Evolutionary conservation across 352 stramenopile genomes (phyloP), one percentile per base, ranked within the genome.

Genomic region (Chrysophaeum taylorii): DNA sequence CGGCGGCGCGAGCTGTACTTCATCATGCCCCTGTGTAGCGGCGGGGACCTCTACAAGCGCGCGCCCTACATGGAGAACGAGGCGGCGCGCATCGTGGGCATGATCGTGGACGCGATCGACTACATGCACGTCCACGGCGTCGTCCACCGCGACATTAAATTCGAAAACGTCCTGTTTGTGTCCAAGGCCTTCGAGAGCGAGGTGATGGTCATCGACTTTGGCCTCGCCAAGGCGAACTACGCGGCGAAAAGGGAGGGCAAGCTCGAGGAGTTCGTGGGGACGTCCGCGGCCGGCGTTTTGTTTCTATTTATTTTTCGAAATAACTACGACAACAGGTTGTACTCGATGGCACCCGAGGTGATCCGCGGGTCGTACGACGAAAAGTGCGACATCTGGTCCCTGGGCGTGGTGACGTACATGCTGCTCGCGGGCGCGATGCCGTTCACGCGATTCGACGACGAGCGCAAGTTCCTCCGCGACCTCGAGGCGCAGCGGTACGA

Each of bases 181-280:
- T 76, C 76, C 29, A 62, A 66, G 12, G 79, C 45, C 79, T 75
- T 67, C 73, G 81, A 76, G 15, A 35, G 69, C 16, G 38, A 68
- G 36, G 61, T 77, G 12, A 75, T 74, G 57, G 68, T 90, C 0
- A 83, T 90, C 64, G 84, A 90, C 75, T 90, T 90, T 78, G 84
- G 84, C 21, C 72, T 90, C 31, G 80, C 68, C 18, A 85, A 66
- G 36, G 57, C 57, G 57, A 66, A 66, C 33, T 27, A 45, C 35
- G 57, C 84, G 72, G 84, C 83, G 71, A 57, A 74, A 29, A 9
- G 25, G 23, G 50, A 41, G 23, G 31, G 29, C 57, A 45, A 71
- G 42, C 39, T 77, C 41, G 54, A 64, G 21, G 60, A 64, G 1
- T 72, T 73, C 29, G 69, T 75, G 2, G 72, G 72, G 4, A 77